Percentiles rank a stretch among this genome's conserved stretches.
phyloP scores from a whole-genome alignment of 2,329 filamentous ascomycete species.

The Canariomyces notabilis region DNA sequence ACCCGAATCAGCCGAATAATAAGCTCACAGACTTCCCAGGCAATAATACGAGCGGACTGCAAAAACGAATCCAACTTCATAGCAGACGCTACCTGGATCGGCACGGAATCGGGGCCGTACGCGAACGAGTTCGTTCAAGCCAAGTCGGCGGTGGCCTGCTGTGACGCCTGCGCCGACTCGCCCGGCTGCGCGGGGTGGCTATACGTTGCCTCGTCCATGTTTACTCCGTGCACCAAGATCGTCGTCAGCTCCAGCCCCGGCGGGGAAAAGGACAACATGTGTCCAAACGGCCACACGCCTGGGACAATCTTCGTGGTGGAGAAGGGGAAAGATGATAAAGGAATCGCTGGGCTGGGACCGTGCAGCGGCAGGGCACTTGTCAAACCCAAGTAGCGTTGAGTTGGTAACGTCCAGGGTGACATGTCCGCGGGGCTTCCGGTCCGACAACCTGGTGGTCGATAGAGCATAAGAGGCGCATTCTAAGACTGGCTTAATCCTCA shows the following conservation, averaged over 20 bases:
- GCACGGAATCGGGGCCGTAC: slow-evolving; percentile 3
- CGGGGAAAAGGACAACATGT: slow-evolving; percentile 7
- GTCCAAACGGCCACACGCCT: slow-evolving; percentile 15
- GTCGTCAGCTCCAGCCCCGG: not conserved
- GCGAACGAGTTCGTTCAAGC: slow-evolving; percentile 7
- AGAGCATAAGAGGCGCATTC: no score
- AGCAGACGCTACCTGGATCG: slow-evolving; percentile 13
- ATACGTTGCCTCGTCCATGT: slow-evolving; percentile 8
- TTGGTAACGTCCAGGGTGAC: not conserved
- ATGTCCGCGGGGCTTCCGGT: no score
- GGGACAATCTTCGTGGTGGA: slow-evolving; percentile 2
- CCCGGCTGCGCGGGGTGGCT: slow-evolving; percentile 22
- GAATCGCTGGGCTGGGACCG: slow-evolving; percentile 16
- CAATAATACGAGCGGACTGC: not conserved
- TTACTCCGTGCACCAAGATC: slow-evolving; percentile 22
- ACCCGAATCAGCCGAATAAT: no score
- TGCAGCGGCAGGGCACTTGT: slow-evolving; percentile 4
- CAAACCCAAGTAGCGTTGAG: not conserved
- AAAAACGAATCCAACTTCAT: slow-evolving; percentile 13
- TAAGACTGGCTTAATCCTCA: no score
- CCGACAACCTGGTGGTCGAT: no score
- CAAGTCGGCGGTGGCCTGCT: slow-evolving; percentile 17
- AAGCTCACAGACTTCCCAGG: not conserved
- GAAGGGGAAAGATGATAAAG: not conserved
- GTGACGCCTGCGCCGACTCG: slow-evolving; percentile 11